Conservation (phyloP, 352 stramenopile species). For the Globisporangium rhizosaccharum region DNA sequence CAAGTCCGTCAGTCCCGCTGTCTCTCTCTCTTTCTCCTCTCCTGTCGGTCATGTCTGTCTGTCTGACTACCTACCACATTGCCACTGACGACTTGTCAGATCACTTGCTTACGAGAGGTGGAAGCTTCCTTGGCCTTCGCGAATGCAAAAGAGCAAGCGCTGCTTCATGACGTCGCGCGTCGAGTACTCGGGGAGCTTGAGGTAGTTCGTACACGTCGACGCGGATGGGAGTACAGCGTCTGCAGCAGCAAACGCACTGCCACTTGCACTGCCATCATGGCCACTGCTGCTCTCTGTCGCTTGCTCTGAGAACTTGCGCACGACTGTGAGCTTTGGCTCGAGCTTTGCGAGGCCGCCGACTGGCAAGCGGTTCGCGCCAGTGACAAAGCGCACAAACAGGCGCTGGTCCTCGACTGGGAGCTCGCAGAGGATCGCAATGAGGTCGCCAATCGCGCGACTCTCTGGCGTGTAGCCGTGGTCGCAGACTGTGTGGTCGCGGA, state of each 20-base stretch:
- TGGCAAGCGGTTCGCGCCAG: constrained; percentile 78
- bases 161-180: constrained; percentile 62
- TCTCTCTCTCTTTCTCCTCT: background rate
- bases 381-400: constrained; percentile 89
- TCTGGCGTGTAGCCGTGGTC: constrained; percentile 75
- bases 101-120: constrained; percentile 44
- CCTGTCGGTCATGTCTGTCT: background rate
- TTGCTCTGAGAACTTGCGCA: constrained; percentile 62
- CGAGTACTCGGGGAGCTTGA: constrained; percentile 90
- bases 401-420: constrained; percentile 63
- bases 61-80: too few relatives aligned
- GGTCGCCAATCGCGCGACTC: constrained; percentile 59
- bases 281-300: constrained; percentile 14
- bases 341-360: constrained; percentile 77
- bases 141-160: constrained; percentile 79
- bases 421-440: constrained; percentile 75
- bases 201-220: constrained; percentile 88
- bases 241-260: constrained; percentile 4
- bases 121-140: constrained; percentile 81
- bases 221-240: constrained; percentile 76
- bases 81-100: too few relatives aligned
- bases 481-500: constrained; percentile 78
- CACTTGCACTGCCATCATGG: background rate
- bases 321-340: constrained; percentile 84
- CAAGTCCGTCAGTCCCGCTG: too few relatives aligned